Evolutionary conservation across 1,284 basidiomycete species (phyloP), one percentile per base, ranked within the genome.

Genomic region (Ganoderma lingzhi): DNA sequence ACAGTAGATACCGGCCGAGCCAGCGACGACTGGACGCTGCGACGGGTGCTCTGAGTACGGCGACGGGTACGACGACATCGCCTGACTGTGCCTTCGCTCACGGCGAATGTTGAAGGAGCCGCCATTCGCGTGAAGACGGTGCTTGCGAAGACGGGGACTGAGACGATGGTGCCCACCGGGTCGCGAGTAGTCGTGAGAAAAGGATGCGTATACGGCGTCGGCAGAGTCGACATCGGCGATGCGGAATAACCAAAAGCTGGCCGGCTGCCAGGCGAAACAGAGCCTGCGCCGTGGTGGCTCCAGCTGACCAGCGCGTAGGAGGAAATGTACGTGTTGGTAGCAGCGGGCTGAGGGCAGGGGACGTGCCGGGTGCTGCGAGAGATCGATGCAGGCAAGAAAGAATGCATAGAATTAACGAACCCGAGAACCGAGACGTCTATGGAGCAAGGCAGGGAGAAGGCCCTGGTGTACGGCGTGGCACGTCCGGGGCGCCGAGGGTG

Each of bases 1-100:
- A 79, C 93, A 93, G 76, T 96, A 92, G 63, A 98, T 89, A 44
- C 97, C 97, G 65, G 98, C 85, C 37, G 96, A 96, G 48, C 97
- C 97, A 17, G 97, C 96, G 63, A 99, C 97, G 76, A 99, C 93
- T 23, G 90, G 90, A 55, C 92, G 87, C 64, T 80, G 77, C 68
- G 76, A 78, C 39, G 82, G 76, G 66, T 87, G 84, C 63, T 90
- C 86, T 69, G 90, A 89, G 80, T 94, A 94, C 60, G 92, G 92
- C 69, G 87, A 90, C 12, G 93, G 93, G 79, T 94, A 94, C 14
- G 93, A 93, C 73, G 89, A 91, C 85, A 93, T 90, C 0, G 92
- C 93, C 78, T 94, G 93, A 76, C 91, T 93, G 80, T 94, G 93
- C 67, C 93, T 86, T 53, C 93, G 84, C 61, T 85, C 85, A 45